A percentile compares a stretch with the other conserved stretches of the same genome.
Conservation (phyloP, 441 rosid genomes). For the Euphorbia celastroides region DNA sequence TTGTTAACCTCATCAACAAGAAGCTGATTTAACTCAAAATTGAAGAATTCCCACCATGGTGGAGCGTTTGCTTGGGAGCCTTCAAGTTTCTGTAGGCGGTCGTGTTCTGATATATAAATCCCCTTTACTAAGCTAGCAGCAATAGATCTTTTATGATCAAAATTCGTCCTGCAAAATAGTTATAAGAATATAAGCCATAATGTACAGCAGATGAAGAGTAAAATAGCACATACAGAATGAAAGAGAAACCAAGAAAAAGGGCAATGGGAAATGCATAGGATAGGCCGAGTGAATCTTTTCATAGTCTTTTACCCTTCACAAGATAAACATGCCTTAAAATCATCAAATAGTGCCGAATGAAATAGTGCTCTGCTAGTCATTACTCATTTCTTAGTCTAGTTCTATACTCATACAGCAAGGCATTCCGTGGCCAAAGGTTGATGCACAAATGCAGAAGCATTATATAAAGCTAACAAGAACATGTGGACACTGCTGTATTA, state of each 20-base stretch:
- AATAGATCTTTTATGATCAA: conserved; percentile 5
- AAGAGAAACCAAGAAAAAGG: neutral
- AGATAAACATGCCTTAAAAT: neutral
- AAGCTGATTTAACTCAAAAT: neutral
- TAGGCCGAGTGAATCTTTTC: neutral
- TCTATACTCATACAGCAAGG: neutral
- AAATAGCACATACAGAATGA: neutral
- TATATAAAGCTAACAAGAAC: too few relatives aligned
- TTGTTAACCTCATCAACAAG: neutral
- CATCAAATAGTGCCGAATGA: neutral
- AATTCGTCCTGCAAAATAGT: conserved; percentile 1
- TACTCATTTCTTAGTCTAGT: neutral
- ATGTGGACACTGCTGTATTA: neutral
- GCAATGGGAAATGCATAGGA: neutral
- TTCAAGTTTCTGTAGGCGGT: neutral
- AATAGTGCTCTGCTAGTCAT: neutral
- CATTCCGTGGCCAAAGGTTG: neutral
- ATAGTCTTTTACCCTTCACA: neutral
- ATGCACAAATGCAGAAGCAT: neutral
- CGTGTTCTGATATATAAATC: neutral
- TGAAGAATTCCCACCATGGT: conserved; percentile 8
- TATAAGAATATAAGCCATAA: neutral
- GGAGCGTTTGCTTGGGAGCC: neutral
- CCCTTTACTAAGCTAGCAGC: conserved; percentile 5
- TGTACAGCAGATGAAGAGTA: neutral